These are phyloP conservation scores for Claviceps digitariae DNA, from an alignment of 2,329 filamentous ascomycete species.

Conservation along the genomic window DNA sequence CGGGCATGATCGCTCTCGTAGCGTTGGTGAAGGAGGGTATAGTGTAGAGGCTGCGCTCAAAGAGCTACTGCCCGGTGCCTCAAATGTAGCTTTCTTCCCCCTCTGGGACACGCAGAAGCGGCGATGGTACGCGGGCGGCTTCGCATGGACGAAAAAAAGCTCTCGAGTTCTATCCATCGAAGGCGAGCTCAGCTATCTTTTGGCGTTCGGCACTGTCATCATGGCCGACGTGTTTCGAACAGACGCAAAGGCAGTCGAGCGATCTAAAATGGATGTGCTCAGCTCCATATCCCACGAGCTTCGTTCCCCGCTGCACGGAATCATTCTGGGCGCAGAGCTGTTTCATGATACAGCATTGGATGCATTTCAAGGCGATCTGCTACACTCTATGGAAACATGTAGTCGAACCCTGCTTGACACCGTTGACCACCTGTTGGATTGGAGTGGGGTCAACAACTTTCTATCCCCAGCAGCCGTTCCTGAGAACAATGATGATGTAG, in stretches of 20 bases:
- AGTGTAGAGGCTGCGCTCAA: constrained; percentile 13
- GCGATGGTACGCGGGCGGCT: constrained; percentile 34
- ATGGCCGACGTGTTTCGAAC: constrained; percentile 42
- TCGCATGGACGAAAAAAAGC: constrained; percentile 32
- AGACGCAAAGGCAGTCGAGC: constrained; percentile 22
- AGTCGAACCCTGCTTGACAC: constrained; percentile 39
- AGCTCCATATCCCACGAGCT: constrained; percentile 49
- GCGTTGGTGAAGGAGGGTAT: background rate
- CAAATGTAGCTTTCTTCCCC: constrained; percentile 33
- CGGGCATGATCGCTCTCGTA: background rate
- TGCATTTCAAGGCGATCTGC: constrained; percentile 30
- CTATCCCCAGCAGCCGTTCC: constrained; percentile 1
- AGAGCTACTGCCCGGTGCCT: constrained; percentile 26
- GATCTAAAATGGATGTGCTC: constrained; percentile 43
- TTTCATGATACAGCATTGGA: constrained; percentile 36
- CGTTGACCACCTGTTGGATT: constrained; percentile 39
- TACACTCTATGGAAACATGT: constrained; percentile 36
- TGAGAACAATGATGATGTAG: constrained; percentile 1
- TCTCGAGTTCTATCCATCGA: constrained; percentile 30
- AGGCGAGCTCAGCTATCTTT: constrained; percentile 36
- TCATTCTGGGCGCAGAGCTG: constrained; percentile 40
- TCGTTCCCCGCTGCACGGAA: constrained; percentile 46
- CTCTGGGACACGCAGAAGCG: constrained; percentile 32
- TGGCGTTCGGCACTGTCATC: constrained; percentile 38
- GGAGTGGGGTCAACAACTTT: constrained; percentile 38